A percentile compares a stretch with the other conserved stretches of the same genome.
Conservation (phyloP, 1,284 basidiomycete genomes). For the Coniophora puteana region DNA sequence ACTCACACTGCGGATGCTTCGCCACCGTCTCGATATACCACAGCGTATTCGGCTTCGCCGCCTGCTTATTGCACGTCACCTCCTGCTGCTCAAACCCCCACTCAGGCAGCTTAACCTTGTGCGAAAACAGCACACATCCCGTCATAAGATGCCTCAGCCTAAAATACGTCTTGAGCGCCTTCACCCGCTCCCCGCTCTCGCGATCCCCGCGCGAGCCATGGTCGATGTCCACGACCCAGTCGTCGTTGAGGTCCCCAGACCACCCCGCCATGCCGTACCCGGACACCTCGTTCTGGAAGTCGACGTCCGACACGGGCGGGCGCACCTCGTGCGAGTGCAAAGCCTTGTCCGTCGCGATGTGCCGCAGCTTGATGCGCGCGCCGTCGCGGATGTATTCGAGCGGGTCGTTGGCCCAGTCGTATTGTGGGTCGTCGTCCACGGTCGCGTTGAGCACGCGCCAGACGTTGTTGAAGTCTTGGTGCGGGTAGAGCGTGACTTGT, state of each 20-base stretch:
- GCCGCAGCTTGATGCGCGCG: slow-evolving; percentile 80
- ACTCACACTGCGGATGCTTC: slow-evolving; percentile 71
- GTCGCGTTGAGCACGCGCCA: slow-evolving; percentile 83
- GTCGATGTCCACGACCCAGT: slow-evolving; percentile 92
- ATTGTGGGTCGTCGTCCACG: slow-evolving; percentile 41
- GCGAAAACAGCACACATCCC: slow-evolving; percentile 96
- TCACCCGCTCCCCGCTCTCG: slow-evolving; percentile 67
- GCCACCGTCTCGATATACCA: slow-evolving; percentile 92
- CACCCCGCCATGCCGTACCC: slow-evolving; percentile 91
- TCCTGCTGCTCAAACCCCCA: slow-evolving; percentile 99
- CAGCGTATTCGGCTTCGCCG: slow-evolving; percentile 84
- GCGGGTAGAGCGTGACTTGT: slow-evolving; percentile 97
- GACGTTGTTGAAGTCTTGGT: slow-evolving; percentile 89
- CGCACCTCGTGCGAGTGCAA: slow-evolving; percentile 95
- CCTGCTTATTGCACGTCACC: slow-evolving; percentile 97
- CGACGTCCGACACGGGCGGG: slow-evolving; percentile 95
- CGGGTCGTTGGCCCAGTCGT: slow-evolving; percentile 55
- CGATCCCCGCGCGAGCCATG: slow-evolving; percentile 62
- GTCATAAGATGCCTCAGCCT: slow-evolving; percentile 82
- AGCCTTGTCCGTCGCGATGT: slow-evolving; percentile 79
- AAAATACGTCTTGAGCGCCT: slow-evolving; percentile 84
- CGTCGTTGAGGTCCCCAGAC: slow-evolving; percentile 88
- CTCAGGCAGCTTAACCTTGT: slow-evolving; percentile 95
- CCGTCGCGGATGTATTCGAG: slow-evolving; percentile 66
- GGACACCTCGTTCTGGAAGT: slow-evolving; percentile 99